Evolutionary conservation across 2,329 filamentous ascomycete genomes (phyloP).

Genomic region (Nemania serpens): DNA sequence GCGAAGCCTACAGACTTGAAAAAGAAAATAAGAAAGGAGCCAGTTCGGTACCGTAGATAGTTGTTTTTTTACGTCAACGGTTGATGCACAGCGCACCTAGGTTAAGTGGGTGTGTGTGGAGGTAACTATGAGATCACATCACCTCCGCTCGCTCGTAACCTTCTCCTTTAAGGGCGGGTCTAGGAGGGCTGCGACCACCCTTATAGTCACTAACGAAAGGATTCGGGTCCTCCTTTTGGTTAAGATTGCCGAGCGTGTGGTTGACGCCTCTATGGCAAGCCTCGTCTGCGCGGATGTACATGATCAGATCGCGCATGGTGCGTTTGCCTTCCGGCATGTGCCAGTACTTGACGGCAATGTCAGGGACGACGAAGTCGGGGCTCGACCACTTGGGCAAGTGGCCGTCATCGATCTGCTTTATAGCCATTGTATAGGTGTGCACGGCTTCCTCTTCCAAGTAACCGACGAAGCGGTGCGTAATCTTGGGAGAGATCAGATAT

Average conservation of each 20-base stretch:
- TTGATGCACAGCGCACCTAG: too few species aligned
- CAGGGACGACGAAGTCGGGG: conserved; percentile 73
- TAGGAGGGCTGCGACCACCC: conserved; percentile 68
- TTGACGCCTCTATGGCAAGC: conserved; percentile 93
- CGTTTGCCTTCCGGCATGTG: conserved; percentile 83
- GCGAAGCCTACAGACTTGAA: too few species aligned
- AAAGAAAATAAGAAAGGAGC: conserved; percentile 6
- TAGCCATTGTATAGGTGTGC: conserved; percentile 88
- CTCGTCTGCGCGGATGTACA: conserved; percentile 90
- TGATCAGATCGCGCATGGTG: conserved; percentile 82
- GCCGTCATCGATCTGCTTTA: conserved; percentile 85
- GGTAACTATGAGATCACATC: conserved; percentile 49
- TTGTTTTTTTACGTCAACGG: neutral
- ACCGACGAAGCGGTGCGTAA: conserved; percentile 92
- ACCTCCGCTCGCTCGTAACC: conserved; percentile 88
- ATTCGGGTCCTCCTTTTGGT: conserved; percentile 87
- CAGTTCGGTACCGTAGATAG: neutral
- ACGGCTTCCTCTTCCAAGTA: conserved; percentile 98
- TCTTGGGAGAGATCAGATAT: conserved; percentile 84
- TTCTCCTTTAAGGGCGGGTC: conserved; percentile 64
- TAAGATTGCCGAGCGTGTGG: conserved; percentile 87
- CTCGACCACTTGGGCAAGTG: conserved; percentile 79
- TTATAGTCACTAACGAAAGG: conserved; percentile 87
- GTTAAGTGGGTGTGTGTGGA: neutral
- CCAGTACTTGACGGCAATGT: conserved; percentile 92